phyloP scores from a whole-genome alignment of 306 rosid genomes.

The Pyrus bretschneideri region DNA sequence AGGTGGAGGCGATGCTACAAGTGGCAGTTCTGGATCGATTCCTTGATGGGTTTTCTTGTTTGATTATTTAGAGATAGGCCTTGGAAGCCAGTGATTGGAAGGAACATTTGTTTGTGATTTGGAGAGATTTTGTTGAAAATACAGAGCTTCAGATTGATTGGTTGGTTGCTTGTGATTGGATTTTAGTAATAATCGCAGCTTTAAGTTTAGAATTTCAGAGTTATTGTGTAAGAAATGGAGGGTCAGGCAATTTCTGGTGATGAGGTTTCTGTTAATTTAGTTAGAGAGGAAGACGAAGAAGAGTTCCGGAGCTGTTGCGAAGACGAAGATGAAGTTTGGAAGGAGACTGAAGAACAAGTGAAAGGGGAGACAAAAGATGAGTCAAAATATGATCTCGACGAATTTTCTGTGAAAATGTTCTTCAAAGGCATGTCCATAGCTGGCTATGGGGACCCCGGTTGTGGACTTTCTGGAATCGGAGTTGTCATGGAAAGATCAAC shows the following conservation, averaged over 20 bases:
- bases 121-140: neutral
- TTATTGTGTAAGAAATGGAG: conserved; percentile 41
- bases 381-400: conserved; percentile 53
- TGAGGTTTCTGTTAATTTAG: conserved; percentile 19
- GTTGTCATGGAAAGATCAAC: conserved; percentile 72
- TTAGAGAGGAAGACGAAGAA: conserved; percentile 82
- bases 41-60: conserved; percentile 16
- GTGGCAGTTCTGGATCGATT: conserved; percentile 30
- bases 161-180: conserved; percentile 18
- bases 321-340: conserved; percentile 56
- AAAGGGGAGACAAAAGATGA: conserved; percentile 49
- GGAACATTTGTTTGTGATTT: conserved; percentile 7
- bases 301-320: conserved; percentile 91
- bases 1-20: conserved; percentile 27
- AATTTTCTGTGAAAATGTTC: conserved; percentile 68
- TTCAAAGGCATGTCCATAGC: conserved; percentile 81
- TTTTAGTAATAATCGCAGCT: conserved; percentile 14
- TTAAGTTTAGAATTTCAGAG: conserved; percentile 8
- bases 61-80: conserved; percentile 4
- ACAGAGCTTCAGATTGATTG: conserved; percentile 25
- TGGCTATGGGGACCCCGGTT: conserved; percentile 49
- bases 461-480: conserved; percentile 90
- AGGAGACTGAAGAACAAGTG: conserved; percentile 47
- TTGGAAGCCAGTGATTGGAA: conserved; percentile 12
- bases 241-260: conserved; percentile 34